Evolutionary conservation across 768 basidiomycete species (phyloP), one percentile per base, ranked within the genome.

Genomic region (Pleurotus giganteus): DNA sequence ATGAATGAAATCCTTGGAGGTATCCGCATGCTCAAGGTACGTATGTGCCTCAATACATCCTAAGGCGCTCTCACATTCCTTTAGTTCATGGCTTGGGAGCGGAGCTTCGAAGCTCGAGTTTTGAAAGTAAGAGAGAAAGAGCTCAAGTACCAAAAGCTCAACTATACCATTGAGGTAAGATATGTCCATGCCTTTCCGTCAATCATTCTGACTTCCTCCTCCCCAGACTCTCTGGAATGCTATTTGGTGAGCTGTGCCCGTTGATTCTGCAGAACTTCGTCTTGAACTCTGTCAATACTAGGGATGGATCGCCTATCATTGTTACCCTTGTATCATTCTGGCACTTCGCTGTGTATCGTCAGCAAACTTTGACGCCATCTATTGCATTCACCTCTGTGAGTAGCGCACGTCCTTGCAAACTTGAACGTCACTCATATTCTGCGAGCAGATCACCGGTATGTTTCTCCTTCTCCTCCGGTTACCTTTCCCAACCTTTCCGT

Each of bases 1-100:
- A 97, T 96, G 94, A 95, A 95, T 62, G 93, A 79, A 86, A 83
- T 94, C 57, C 74, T 94, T 8, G 91, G 91, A 45, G 92, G 82
- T 11, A 94, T 95, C 55, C 81, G 92, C 27, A 95, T 95, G 91
- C 82, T 95, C 61, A 95, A 96, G 63, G 77, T 78, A 34, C 24
- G 46, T 46, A n/a, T n/a, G n/a, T n/a, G n/a, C n/a, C 21, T 50
- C 24, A 12, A 34, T 45, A 15, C 17, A 34, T 13, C 21, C 7
- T 43, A 23, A 24, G 7, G 12, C 49, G 32, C 2, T 4, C 34
- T 13, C 66, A 54, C 51, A 52, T 46, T 4, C 31, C n/a, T 55
- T 17, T 61, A 88, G 85, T 97, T 95, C 70, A 95, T 96, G 92
- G 94, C 92, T 13, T 81, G 79, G 94, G 94, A 97, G 67, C 84